Evolutionary conservation across 2,329 filamentous ascomycete species (phyloP), one percentile per base, ranked within the genome.

Genomic region (Arthrobotrys iridis): DNA sequence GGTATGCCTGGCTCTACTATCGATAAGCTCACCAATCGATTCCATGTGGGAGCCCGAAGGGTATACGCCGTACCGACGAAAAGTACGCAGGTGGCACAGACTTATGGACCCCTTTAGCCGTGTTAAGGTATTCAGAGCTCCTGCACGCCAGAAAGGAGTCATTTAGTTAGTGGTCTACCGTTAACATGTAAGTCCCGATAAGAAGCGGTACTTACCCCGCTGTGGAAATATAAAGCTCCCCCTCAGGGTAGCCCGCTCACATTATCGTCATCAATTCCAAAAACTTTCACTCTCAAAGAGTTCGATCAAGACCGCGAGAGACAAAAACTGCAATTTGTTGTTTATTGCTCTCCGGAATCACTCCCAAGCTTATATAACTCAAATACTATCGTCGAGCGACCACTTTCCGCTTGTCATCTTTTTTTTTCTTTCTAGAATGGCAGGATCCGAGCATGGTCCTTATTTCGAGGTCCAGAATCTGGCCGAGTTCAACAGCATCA

Each of bases 401-500:
- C n/a, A n/a, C n/a, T n/a, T n/a, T n/a, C n/a, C n/a, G n/a, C n/a
- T n/a, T n/a, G n/a, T n/a, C n/a, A n/a, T n/a, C n/a, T n/a, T n/a
- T n/a, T n/a, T n/a, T n/a, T n/a, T 8, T 8, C n/a, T 35, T 18
- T 13, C 24, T 11, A 48, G 33, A 35, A 65, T 52, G 46, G 11
- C 52, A 41, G 48, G 10, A 22, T 2, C 30, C 22, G 59, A 52
- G 10, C n/a, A n/a, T n/a, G n/a, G 20, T 41, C 20, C 26, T 4
- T 30, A 20, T 37, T n/a, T 28, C 45, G 46, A 65, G 2, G 48
- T 65, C 33, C 13, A 26, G 8, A 55, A 65, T 22, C 37, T 65
- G 40, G 79, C 82, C 58, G 83, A 87, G 78, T 87, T 88, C 79
- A 80, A 86, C 75, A 78, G 81, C 37, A 85, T 88, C 76, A 79